Conservation (phyloP, 2,329 filamentous ascomycete genomes). For the Pseudovirgaria hyperparasitica region DNA sequence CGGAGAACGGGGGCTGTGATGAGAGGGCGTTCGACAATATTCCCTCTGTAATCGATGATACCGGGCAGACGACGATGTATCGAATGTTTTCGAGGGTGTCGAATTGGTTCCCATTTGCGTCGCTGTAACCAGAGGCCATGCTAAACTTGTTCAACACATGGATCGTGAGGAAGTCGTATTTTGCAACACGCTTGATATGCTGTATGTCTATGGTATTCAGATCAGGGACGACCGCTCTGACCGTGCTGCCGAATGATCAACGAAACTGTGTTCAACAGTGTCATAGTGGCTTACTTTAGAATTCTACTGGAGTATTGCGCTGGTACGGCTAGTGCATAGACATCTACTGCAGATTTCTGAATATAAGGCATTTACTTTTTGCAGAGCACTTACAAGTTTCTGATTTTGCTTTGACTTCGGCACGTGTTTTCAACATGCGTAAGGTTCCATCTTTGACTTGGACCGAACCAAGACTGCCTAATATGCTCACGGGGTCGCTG, state of each 20-base stretch:
- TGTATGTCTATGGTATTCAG: constrained; percentile 32
- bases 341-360: constrained; percentile 42
- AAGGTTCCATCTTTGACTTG: too few relatives aligned
- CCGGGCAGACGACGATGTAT: constrained; percentile 40
- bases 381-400: too few relatives aligned
- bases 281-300: constrained; percentile 47
- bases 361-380: too few relatives aligned
- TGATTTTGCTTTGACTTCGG: too few relatives aligned
- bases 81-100: constrained; percentile 19
- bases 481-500: too few relatives aligned
- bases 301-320: constrained; percentile 59
- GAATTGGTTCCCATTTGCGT: constrained; percentile 18
- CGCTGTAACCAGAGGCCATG: constrained; percentile 18
- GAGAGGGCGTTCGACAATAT: constrained; percentile 27
- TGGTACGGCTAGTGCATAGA: constrained; percentile 60
- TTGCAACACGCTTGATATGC: constrained; percentile 64
- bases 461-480: too few relatives aligned
- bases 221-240: constrained; percentile 31
- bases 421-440: too few relatives aligned
- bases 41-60: constrained; percentile 37
- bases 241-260: constrained; percentile 25
- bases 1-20: constrained; percentile 26
- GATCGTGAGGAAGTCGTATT: constrained; percentile 53
- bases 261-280: constrained; percentile 7
- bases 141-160: constrained; percentile 36